Conservation (phyloP, 108 stramenopile genomes). For the Skeletonema marinoi region DNA sequence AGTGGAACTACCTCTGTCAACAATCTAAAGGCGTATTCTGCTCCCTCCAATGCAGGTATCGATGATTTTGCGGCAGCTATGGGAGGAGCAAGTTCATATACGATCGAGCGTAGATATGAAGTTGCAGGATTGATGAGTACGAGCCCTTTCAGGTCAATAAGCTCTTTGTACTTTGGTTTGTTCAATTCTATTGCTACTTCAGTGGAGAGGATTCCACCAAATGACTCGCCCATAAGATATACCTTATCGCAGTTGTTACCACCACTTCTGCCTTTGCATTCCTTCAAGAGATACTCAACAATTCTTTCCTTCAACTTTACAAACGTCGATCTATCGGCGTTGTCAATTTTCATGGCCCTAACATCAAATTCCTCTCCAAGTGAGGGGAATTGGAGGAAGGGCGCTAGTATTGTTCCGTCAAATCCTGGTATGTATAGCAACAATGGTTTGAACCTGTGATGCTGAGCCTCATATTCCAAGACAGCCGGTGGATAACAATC, state of each 20-base stretch:
- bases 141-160: constrained; percentile 56
- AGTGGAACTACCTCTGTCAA: constrained; percentile 62
- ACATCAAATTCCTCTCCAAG: constrained; percentile 79
- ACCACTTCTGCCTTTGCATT: constrained; percentile 15
- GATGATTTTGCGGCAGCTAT: constrained; percentile 55
- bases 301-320: constrained; percentile 61
- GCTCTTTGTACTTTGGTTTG: constrained; percentile 12
- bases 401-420: constrained; percentile 80
- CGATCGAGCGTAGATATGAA: constrained; percentile 70
- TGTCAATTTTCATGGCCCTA: constrained; percentile 63
- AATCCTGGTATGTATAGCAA: constrained; percentile 88
- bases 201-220: constrained; percentile 80
- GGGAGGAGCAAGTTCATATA: constrained; percentile 66
- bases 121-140: constrained; percentile 87
- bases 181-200: constrained; percentile 58
- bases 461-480: constrained; percentile 44
- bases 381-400: constrained; percentile 85
- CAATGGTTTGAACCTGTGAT: constrained; percentile 57
- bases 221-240: constrained; percentile 84
- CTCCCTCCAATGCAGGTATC: constrained; percentile 26
- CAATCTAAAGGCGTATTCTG: constrained; percentile 58
- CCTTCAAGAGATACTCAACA: constrained; percentile 47
- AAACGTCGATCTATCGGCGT: constrained; percentile 80
- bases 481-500: constrained; percentile 80
- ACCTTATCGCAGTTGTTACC: constrained; percentile 29